A percentile compares a stretch with the other conserved stretches of the same genome.
These are phyloP conservation scores for Rhytidiadelphus loreus DNA, from an alignment of 225 moss, liverwort and hornwort genomes.

Conservation along the genomic window DNA sequence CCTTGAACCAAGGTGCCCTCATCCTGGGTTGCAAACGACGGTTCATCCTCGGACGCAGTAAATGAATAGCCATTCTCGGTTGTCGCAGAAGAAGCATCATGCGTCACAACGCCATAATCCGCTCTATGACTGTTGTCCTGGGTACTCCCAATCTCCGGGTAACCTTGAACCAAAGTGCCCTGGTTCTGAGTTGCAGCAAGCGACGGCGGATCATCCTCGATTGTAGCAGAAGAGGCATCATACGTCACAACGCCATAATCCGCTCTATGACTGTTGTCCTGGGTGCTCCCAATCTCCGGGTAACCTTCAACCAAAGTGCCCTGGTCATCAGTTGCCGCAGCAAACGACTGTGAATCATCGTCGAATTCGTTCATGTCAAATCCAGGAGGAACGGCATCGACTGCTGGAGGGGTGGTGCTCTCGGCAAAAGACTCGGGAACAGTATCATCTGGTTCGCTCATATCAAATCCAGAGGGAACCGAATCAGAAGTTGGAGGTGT, in stretches of 20 bases:
- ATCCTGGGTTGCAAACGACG: background rate
- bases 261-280: background rate
- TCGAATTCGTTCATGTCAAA: background rate
- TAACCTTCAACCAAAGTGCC: background rate
- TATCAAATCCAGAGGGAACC: background rate
- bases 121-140: background rate
- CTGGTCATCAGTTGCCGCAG: background rate
- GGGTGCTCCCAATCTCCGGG: background rate
- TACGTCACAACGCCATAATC: background rate
- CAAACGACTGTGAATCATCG: background rate
- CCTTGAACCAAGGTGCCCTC: background rate
- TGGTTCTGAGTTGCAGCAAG: background rate
- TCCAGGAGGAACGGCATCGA: background rate
- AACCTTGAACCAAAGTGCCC: background rate
- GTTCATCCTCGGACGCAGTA: background rate
- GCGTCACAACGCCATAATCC: background rate
- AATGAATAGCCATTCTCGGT: background rate
- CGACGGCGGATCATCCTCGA: background rate
- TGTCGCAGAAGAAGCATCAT: background rate
- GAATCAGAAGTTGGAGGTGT: background rate
- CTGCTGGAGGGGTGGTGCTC: background rate
- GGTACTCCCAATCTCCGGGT: background rate
- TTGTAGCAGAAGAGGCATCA: background rate
- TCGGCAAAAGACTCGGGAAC: background rate
- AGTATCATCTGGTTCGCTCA: background rate